Conservation (phyloP, 192 early-diverging fungal genomes). For the Funneliformis mosseae region DNA sequence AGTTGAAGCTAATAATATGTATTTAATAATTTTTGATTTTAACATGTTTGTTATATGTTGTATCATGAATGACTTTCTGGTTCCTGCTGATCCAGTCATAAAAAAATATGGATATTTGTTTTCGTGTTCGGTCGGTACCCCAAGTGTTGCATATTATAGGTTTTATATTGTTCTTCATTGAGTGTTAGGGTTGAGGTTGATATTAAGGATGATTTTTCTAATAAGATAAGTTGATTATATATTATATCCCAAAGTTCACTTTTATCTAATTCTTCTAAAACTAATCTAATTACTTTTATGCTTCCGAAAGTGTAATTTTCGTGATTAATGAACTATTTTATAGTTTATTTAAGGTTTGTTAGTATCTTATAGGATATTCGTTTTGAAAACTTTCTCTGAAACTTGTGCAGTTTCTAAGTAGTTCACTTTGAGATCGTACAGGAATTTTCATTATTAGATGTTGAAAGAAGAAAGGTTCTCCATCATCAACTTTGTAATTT, state of each 20-base stretch:
- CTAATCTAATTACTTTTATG: too few relatives aligned
- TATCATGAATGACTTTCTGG: neutral
- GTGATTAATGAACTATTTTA: too few relatives aligned
- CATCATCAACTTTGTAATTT: neutral
- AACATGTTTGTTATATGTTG: neutral
- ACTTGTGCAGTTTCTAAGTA: neutral
- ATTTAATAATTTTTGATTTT: neutral
- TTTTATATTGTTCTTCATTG: neutral
- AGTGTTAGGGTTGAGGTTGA: too few relatives aligned
- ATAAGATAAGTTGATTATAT: too few relatives aligned
- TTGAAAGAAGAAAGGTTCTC: neutral
- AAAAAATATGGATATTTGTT: neutral
- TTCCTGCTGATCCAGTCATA: neutral
- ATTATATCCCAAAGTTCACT: too few relatives aligned
- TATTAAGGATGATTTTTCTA: too few relatives aligned
- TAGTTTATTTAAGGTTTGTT: too few relatives aligned
- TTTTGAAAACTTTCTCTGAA: too few relatives aligned
- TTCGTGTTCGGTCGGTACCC: neutral
- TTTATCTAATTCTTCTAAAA: too few relatives aligned
- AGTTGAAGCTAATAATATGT: constrained; percentile 11
- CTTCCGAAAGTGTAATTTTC: too few relatives aligned
- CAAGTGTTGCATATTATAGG: neutral
- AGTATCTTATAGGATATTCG: too few relatives aligned
- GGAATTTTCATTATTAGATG: neutral
- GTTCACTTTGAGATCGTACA: neutral